These are phyloP conservation scores for Piper betle DNA, from an alignment of 164 flowering plant species.

Conservation along the genomic window DNA sequence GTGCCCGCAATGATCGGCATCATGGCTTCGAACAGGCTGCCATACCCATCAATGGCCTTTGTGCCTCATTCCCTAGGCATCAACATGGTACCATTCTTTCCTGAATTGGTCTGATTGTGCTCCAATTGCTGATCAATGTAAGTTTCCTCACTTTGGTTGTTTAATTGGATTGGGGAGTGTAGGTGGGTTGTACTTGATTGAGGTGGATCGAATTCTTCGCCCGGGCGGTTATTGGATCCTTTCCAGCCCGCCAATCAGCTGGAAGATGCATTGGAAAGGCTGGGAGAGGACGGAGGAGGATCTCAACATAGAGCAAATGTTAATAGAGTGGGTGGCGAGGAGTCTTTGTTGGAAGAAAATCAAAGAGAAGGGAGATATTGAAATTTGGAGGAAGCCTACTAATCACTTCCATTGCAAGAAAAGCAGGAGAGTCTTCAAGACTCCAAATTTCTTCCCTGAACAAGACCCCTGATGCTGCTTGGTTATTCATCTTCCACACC, in stretches of 20 bases:
- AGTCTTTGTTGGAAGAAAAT: conserved; percentile 91
- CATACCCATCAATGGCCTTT: conserved; percentile 83
- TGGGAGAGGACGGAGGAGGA: conserved; percentile 63
- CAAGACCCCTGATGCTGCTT: conserved; percentile 68
- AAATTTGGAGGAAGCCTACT: conserved; percentile 86
- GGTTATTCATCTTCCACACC: conserved; percentile 26
- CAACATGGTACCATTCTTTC: conserved; percentile 33
- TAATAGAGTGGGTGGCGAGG: conserved; percentile 48
- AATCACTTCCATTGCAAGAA: conserved; percentile 64
- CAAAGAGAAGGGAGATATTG: too few relatives aligned
- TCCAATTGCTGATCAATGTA: not conserved
- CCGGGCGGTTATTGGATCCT: too few relatives aligned
- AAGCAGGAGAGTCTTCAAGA: conserved; percentile 41
- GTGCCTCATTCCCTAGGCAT: conserved; percentile 97
- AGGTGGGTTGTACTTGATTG: conserved; percentile 78
- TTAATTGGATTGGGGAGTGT: not conserved
- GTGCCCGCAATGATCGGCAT: conserved; percentile 88
- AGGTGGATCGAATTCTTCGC: conserved; percentile 69
- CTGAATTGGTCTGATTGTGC: not conserved
- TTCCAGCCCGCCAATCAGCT: conserved; percentile 85
- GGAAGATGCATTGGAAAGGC: conserved; percentile 66
- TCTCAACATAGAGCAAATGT: conserved; percentile 37
- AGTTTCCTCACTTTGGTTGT: not conserved
- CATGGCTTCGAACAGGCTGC: conserved; percentile 60
- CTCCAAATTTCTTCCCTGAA: conserved; percentile 44